Evolutionary conservation across 768 basidiomycete species (phyloP), one percentile per base, ranked within the genome.

Genomic region (Leccinum aurantiacum): DNA sequence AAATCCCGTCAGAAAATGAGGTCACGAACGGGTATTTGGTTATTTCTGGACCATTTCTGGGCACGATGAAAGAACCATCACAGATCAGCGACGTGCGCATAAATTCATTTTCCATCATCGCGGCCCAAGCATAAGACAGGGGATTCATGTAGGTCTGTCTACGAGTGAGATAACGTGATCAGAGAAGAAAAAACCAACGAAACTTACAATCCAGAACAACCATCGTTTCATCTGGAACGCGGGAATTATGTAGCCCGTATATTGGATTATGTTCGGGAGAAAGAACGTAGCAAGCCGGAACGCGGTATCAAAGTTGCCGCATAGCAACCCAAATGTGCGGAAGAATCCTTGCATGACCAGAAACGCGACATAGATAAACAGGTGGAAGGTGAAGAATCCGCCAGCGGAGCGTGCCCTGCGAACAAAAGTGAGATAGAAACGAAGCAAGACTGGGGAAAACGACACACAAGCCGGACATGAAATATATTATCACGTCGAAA

Each of bases 31-130:
- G 86, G 71, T 91, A 91, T 67, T 82, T 82, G 22, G 71, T 75
- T 22, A 85, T 57, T 8, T 81, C 84, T 2, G 77, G 75, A 13
- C 77, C 78, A 66, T 90, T 90, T 48, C 88, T 79, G 3, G 91
- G 91, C 19, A 88, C 77, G 38, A 93, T 73, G 58, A 80, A 84
- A 49, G 71, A 75, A 19, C 89, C 90, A 65, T 88, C 85, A 65
- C 90, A 93, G 10, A 75, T 76, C 49, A 91, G 68, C 19, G 81
- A 71, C 37, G 86, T 84, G 17, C 84, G 83, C 78, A 79, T 83
- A 74, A 94, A 93, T 71, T 96, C 93, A 71, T 95, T 95, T 73
- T 89, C 86, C 86, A 95, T 89, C 38, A 82, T 77, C 3, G 84
- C 86, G 64, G 89, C 84, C 82, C 90, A 94, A 0, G 84, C 86